Base-by-base conservation (phyloP, 345 rosid genomes). In the Lagerstroemia speciosa region DNA sequence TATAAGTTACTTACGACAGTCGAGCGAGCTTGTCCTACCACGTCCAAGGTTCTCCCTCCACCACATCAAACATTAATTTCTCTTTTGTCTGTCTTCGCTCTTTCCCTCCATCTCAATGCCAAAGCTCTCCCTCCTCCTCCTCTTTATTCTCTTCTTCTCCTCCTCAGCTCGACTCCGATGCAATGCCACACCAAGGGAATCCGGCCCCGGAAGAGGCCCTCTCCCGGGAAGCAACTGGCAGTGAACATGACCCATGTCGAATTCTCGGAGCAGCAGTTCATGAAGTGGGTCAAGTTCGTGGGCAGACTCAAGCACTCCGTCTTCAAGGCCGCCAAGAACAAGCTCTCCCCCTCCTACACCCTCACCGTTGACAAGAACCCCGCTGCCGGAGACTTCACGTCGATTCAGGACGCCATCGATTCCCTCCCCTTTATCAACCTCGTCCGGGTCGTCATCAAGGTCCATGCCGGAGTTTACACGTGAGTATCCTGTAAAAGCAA, bases 381-480 rank as follows among this genome's bases (percentile, higher is more conserved):
- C 0, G 82, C 81, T 5, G 66, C 73, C 60, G 99, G 96, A 4
- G 93, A 91, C 80, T 94, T 86, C 80, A 86, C 95, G 61, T 81
- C 78, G 43, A 94, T 94, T 72, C 99, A 94, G 80, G 93, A 83
- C 37, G 99, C 99, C 71, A 75, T 91, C 70, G 95, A 94, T 79
- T 91, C 96, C 76, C 91, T 94, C 32, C 99, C 99, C 43, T 83
- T 80, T 68, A 74, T 87, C 45, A 94, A 91, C 76, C 86, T 85
- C 50, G 91, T 89, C 60, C 82, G 99, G 70, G 99, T 91, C 36
- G 86, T 94, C 64, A 91, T 94, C 87, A 94, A 85, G 78, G 88
- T 94, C 73, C 91, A 88, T 73, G 84, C 99, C 65, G 99, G 99
- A 32, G 88, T 89, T 77, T 94, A 94, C 90, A 86, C 71, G 99